Evolutionary conservation across 202 grass and related monocot genomes (phyloP).

Genomic region (Setaria italica): DNA sequence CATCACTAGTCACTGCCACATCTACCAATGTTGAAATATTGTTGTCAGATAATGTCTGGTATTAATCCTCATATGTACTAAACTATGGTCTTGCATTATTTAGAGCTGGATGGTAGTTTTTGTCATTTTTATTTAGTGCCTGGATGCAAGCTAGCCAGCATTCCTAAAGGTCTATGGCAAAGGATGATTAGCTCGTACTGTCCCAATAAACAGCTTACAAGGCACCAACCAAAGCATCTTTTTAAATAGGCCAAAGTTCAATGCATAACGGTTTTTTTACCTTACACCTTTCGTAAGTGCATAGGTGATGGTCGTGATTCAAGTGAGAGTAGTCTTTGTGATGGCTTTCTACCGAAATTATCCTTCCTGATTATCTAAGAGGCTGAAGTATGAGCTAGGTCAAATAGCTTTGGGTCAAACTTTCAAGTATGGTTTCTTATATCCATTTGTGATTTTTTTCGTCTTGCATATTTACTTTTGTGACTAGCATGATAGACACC

Average conservation of each 20-base stretch:
- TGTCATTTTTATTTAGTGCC: slow-evolving; percentile 18
- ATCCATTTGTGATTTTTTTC: background rate
- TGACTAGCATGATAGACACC: background rate
- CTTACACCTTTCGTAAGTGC: background rate
- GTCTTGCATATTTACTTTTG: background rate
- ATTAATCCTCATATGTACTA: background rate
- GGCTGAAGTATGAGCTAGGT: background rate
- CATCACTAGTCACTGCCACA: background rate
- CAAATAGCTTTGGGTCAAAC: background rate
- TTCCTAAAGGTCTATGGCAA: background rate
- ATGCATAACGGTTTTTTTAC: background rate
- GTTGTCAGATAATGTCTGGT: background rate
- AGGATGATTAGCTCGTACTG: background rate
- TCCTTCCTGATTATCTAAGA: background rate
- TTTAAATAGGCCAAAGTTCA: background rate
- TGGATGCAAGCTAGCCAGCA: slow-evolving; percentile 6
- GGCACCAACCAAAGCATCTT: slow-evolving; percentile 7
- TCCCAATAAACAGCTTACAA: background rate
- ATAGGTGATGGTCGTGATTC: slow-evolving; percentile 17
- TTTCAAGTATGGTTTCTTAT: background rate
- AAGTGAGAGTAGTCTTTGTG: slow-evolving; percentile 16
- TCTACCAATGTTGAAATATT: slow-evolving; percentile 14
- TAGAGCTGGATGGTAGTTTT: background rate
- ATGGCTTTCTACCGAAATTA: background rate
- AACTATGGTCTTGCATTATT: background rate